Percentiles rank a stretch among this genome's conserved stretches.
phyloP scores from a whole-genome alignment of 2,329 filamentous ascomycete genomes.

The Cladophialophora immunda region DNA sequence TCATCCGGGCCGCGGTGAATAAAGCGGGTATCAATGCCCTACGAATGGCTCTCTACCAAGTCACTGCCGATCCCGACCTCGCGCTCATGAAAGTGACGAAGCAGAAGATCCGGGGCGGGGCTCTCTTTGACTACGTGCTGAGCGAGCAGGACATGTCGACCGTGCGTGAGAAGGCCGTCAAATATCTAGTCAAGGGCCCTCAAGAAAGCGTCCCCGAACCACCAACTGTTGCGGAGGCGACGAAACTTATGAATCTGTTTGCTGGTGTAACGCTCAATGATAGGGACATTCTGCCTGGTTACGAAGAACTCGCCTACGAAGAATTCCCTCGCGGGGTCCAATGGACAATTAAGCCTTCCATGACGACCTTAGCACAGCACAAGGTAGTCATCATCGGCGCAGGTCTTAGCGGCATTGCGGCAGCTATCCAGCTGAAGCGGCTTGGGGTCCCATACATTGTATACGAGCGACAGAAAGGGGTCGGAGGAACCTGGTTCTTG shows the following conservation, averaged over 20 bases:
- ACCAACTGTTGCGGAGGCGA: neutral
- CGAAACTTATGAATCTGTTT: conserved; percentile 9
- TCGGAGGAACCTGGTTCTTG: no score
- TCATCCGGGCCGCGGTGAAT: neutral
- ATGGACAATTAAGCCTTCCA: no score
- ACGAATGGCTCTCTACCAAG: conserved; percentile 1
- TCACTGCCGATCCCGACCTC: conserved; percentile 1
- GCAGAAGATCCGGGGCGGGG: conserved; percentile 4
- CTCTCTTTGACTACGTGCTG: conserved; percentile 4
- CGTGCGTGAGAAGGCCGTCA: neutral
- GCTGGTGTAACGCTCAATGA: neutral
- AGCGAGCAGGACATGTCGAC: neutral
- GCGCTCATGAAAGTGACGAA: neutral
- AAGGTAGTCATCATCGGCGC: no score
- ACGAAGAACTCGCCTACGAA: conserved; percentile 16
- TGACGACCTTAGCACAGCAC: no score
- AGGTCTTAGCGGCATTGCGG: no score
- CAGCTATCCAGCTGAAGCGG: no score
- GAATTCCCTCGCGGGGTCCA: neutral
- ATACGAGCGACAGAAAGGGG: no score
- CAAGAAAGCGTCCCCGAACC: neutral
- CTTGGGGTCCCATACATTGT: no score
- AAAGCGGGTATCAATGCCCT: conserved; percentile 11
- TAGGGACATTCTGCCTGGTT: neutral
- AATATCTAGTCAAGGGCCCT: neutral